phyloP scores from a whole-genome alignment of 140 eudicot species.

The Senecio squalidus region DNA sequence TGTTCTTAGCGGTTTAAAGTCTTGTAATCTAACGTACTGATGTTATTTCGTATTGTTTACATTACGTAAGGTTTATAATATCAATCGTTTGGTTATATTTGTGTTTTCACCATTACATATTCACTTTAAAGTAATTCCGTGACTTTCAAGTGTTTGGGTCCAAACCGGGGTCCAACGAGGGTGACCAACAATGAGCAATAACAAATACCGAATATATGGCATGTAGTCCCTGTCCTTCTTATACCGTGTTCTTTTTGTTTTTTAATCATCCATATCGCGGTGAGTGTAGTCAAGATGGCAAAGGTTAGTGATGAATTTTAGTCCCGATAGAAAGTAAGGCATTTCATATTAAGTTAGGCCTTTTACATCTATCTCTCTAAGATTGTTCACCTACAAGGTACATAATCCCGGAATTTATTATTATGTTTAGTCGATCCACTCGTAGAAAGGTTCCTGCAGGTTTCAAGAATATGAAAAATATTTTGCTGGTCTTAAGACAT shows the following conservation, averaged over 20 bases:
- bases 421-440: conserved; percentile 39
- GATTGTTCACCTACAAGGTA: conserved; percentile 27
- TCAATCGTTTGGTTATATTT: too few species aligned
- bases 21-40: too few species aligned
- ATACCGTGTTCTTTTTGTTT: conserved; percentile 22
- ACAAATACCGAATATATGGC: conserved; percentile 41
- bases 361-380: not conserved
- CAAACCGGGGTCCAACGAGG: too few species aligned
- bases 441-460: conserved; percentile 41
- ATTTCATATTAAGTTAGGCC: conserved; percentile 32
- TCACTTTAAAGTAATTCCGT: too few species aligned
- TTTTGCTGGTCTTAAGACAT: not conserved
- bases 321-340: conserved; percentile 35
- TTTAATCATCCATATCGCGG: conserved; percentile 16
- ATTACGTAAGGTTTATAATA: too few species aligned
- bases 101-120: too few species aligned
- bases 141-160: too few species aligned
- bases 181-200: not conserved
- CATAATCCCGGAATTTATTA: conserved; percentile 31
- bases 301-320: conserved; percentile 21
- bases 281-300: conserved; percentile 19
- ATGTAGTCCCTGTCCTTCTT: conserved; percentile 29
- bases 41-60: too few species aligned
- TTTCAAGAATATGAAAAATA: not conserved
- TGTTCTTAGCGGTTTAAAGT: too few species aligned